phyloP scores from a whole-genome alignment of 345 rosid genomes.

The Orychophragmus violaceus region DNA sequence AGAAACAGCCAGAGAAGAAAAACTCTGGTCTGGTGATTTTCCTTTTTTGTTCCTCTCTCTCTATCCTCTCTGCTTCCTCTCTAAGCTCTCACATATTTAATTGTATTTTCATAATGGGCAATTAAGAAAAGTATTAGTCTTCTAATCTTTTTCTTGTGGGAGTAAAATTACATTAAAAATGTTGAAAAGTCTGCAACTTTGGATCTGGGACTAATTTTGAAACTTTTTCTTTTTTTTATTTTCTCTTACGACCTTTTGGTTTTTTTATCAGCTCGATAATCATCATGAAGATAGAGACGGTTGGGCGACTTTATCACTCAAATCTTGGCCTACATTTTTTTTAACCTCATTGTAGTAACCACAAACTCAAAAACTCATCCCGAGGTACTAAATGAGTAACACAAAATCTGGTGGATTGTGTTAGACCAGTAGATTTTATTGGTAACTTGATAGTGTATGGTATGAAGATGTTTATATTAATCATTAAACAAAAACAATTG shows the following conservation, averaged over 20 bases:
- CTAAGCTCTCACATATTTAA: neutral
- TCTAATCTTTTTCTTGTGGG: constrained; percentile 10
- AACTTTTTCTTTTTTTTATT: neutral
- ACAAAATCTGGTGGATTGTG: neutral
- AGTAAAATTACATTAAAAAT: constrained; percentile 15
- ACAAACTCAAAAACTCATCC: neutral
- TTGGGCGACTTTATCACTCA: constrained; percentile 45
- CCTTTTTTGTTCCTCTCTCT: neutral
- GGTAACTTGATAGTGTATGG: neutral
- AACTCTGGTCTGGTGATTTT: constrained; percentile 18
- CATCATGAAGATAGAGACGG: constrained; percentile 30
- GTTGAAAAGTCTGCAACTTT: constrained; percentile 31
- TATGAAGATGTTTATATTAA: too few species aligned
- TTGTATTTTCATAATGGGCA: neutral
- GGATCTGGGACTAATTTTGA: constrained; percentile 14
- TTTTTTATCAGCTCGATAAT: neutral
- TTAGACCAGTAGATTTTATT: neutral
- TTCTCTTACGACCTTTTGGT: constrained; percentile 16
- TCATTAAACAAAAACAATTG: neutral
- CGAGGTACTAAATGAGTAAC: constrained; percentile 2
- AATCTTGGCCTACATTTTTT: constrained; percentile 11
- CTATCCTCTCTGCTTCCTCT: constrained; percentile 13
- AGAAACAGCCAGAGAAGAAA: constrained; percentile 24
- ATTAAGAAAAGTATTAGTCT: constrained; percentile 18
- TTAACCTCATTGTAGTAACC: neutral